Base-by-base conservation (phyloP, 73 alveolate genomes). In the Durusdinium trenchii region DNA sequence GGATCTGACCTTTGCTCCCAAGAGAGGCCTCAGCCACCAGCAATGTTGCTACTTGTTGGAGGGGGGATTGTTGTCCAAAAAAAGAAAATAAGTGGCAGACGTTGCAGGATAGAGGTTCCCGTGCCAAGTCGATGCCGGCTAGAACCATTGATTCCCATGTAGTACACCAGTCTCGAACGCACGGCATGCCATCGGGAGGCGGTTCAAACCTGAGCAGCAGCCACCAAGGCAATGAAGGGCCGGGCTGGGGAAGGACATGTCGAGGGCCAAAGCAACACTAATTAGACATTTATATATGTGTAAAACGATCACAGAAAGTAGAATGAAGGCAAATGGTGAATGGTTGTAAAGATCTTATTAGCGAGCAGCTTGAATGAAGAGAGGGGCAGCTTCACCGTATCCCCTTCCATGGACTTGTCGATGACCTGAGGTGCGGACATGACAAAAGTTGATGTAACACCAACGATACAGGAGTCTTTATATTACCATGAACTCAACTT, bases 171-270 rank as follows among this genome's bases (percentile, higher is more conserved):
- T 82, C 93, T 38, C 73, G 26, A 16, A 48, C 48, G 35, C 52
- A n/a, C 26, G 93, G 93, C 71, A 82, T 32, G 7, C 93, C 93
- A 51, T 82, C 93, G 6, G 93, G 35, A 26, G 93, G 93, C 16
- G 16, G 5, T n/a, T 10, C 28, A 48, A 48, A 82, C 93, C 93
- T 82, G 93, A 6, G 50, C 9, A 32, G n/a, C 6, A n/a, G n/a
- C n/a, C n/a, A n/a, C n/a, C n/a, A n/a, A n/a, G n/a, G n/a, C n/a
- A n/a, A n/a, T n/a, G n/a, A n/a, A n/a, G n/a, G n/a, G n/a, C n/a
- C n/a, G n/a, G n/a, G n/a, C n/a, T n/a, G n/a, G n/a, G n/a, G n/a
- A n/a, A n/a, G n/a, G n/a, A n/a, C n/a, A n/a, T n/a, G n/a, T n/a
- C n/a, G n/a, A n/a, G n/a, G n/a, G n/a, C n/a, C n/a, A n/a, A n/a